Percentiles rank a stretch among this genome's conserved stretches.
phyloP scores from a whole-genome alignment of 2,329 filamentous ascomycete genomes.

The Cladosporium velox region DNA sequence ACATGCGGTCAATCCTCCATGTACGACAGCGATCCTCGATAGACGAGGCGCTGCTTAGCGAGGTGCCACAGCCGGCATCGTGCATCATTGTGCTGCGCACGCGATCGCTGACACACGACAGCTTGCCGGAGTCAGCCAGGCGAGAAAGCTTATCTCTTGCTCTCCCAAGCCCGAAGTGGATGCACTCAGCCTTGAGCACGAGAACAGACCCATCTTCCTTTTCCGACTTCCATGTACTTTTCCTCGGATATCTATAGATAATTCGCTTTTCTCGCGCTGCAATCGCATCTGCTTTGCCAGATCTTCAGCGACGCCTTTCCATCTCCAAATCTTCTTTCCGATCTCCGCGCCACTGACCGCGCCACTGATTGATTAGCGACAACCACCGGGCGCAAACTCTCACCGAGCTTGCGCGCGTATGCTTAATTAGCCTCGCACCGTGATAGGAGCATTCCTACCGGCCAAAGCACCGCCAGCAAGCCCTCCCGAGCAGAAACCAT shows the following conservation, averaged over 20 bases:
- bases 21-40: background rate
- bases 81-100: background rate
- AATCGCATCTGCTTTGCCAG: background rate
- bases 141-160: conserved; percentile 1
- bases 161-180: background rate
- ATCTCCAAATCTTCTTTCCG: background rate
- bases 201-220: background rate
- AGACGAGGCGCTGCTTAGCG: background rate
- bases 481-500: background rate
- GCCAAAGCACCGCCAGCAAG: background rate
- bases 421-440: background rate
- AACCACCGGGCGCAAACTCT: background rate
- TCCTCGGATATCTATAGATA: background rate
- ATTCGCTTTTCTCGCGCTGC: background rate
- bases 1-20: background rate
- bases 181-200: background rate
- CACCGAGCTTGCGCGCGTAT: conserved; percentile 5
- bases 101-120: conserved; percentile 4
- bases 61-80: background rate
- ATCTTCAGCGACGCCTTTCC: background rate
- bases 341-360: background rate
- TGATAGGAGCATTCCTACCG: background rate
- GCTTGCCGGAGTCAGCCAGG: conserved; percentile 11
- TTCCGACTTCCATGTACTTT: background rate
- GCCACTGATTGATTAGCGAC: background rate